Evolutionary conservation across 192 early-diverging fungal genomes (phyloP).

Genomic region (Coemansia sp.): DNA sequence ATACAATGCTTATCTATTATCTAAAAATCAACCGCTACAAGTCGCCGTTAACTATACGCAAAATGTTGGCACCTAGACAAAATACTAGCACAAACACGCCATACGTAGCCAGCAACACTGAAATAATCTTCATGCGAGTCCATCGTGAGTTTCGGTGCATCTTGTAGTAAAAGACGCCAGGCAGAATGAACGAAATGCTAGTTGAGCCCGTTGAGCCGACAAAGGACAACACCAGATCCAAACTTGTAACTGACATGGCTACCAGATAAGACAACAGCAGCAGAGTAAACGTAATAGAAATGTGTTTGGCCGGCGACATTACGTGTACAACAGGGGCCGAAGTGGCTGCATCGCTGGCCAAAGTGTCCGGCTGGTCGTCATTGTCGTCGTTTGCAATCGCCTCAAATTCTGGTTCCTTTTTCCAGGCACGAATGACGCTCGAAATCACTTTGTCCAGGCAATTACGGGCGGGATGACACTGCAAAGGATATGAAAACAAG

Average conservation of each 20-base stretch:
- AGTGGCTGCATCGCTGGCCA: constrained; percentile 17
- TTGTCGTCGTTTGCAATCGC: constrained; percentile 15
- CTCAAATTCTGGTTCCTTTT: constrained; percentile 39
- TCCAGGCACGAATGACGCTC: constrained; percentile 30
- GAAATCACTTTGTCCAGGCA: constrained; percentile 83
- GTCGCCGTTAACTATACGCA: constrained; percentile 33
- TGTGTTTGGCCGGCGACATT: constrained; percentile 53
- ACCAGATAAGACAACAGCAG: constrained; percentile 69
- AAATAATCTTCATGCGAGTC: constrained; percentile 63
- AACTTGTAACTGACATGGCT: constrained; percentile 73
- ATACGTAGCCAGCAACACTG: constrained; percentile 63
- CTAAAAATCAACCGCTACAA: constrained; percentile 5
- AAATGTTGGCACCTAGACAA: constrained; percentile 70
- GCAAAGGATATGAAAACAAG: constrained; percentile 89
- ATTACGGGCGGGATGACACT: constrained; percentile 87
- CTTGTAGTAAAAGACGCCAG: constrained; percentile 91
- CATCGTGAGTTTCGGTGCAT: constrained; percentile 64
- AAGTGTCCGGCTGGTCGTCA: constrained; percentile 1
- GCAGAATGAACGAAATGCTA: constrained; percentile 94
- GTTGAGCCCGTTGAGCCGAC: constrained; percentile 98
- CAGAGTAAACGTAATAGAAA: constrained; percentile 68
- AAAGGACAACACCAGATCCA: constrained; percentile 84
- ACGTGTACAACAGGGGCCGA: constrained; percentile 34
- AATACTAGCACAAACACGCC: constrained; percentile 81
- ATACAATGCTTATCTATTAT: neutral